Conservation (phyloP, 306 rosid genomes). For the Mimosa bimucronata region DNA sequence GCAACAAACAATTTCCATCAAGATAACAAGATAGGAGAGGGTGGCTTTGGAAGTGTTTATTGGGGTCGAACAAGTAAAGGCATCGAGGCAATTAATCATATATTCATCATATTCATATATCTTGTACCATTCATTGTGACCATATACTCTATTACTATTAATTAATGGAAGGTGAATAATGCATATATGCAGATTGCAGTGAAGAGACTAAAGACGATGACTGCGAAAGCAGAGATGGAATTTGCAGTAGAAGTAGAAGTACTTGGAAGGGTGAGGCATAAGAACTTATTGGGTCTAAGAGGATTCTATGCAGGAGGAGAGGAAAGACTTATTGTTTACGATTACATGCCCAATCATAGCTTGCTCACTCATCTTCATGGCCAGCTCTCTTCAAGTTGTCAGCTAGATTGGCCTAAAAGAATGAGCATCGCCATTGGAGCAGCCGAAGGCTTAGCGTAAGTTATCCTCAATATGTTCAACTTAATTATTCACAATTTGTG, state of each 20-base stretch:
- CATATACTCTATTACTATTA: background rate
- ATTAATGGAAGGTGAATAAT: background rate
- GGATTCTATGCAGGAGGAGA: slow-evolving; percentile 85
- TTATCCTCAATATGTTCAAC: background rate
- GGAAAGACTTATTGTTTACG: slow-evolving; percentile 78
- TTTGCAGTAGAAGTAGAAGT: slow-evolving; percentile 89
- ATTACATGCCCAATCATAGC: slow-evolving; percentile 83
- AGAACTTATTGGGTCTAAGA: slow-evolving; percentile 69
- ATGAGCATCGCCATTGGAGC: slow-evolving; percentile 72
- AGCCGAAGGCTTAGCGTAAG: slow-evolving; percentile 77
- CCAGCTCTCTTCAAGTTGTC: slow-evolving; percentile 58
- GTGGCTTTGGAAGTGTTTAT: slow-evolving; percentile 86
- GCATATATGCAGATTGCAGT: slow-evolving; percentile 65
- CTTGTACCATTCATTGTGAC: background rate
- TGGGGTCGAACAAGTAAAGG: slow-evolving; percentile 75
- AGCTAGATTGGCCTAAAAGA: slow-evolving; percentile 70
- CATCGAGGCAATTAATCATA: slow-evolving; percentile 47
- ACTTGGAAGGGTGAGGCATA: slow-evolving; percentile 83
- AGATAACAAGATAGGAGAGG: slow-evolving; percentile 86
- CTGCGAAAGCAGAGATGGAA: slow-evolving; percentile 83
- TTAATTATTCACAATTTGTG: no score
- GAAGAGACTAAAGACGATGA: slow-evolving; percentile 74
- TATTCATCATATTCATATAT: slow-evolving; percentile 8
- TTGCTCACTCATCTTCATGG: slow-evolving; percentile 82
- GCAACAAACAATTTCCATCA: slow-evolving; percentile 84